Conservation (phyloP, 2,329 filamentous ascomycete genomes). For the Dothistroma septosporum region DNA sequence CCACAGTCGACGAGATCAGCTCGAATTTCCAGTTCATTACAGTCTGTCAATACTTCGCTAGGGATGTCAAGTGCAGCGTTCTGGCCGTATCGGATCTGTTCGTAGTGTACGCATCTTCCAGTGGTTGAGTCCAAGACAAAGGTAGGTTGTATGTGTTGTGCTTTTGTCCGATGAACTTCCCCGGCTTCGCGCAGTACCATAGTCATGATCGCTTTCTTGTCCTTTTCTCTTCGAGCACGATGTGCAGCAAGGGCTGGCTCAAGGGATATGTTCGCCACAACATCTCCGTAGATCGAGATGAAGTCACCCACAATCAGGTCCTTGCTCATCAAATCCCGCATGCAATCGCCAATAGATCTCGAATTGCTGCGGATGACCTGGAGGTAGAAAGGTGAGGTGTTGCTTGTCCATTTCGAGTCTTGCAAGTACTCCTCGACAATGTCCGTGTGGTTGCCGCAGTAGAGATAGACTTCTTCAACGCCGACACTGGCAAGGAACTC, state of each 20-base stretch:
- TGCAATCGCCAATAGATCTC: slow-evolving; percentile 84
- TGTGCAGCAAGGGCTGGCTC: slow-evolving; percentile 74
- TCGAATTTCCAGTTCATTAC: slow-evolving; percentile 74
- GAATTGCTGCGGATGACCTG: slow-evolving; percentile 85
- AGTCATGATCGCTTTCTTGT: slow-evolving; percentile 97
- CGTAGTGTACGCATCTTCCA: slow-evolving; percentile 85
- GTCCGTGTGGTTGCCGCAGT: slow-evolving; percentile 81
- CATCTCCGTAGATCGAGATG: slow-evolving; percentile 84
- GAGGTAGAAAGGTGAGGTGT: slow-evolving; percentile 76
- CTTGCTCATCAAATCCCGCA: slow-evolving; percentile 86
- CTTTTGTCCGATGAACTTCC: slow-evolving; percentile 69
- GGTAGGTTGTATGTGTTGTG: slow-evolving; percentile 68
- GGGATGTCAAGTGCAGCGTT: slow-evolving; percentile 64
- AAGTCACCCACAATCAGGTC: slow-evolving; percentile 86
- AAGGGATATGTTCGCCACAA: slow-evolving; percentile 86
- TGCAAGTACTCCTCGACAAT: slow-evolving; percentile 83
- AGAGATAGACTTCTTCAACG: slow-evolving; percentile 90
- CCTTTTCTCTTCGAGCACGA: slow-evolving; percentile 70
- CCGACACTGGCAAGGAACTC: slow-evolving; percentile 94
- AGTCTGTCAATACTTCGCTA: slow-evolving; percentile 67
- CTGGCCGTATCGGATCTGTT: slow-evolving; percentile 73
- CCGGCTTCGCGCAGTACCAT: slow-evolving; percentile 81
- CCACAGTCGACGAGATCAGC: slow-evolving; percentile 88
- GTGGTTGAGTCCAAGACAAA: slow-evolving; percentile 81
- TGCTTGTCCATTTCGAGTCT: slow-evolving; percentile 67